Percentiles rank a stretch among this genome's conserved stretches.
Evolutionary conservation across 495 filamentous ascomycete genomes (phyloP).

Genomic region (Xylaria grammica): DNA sequence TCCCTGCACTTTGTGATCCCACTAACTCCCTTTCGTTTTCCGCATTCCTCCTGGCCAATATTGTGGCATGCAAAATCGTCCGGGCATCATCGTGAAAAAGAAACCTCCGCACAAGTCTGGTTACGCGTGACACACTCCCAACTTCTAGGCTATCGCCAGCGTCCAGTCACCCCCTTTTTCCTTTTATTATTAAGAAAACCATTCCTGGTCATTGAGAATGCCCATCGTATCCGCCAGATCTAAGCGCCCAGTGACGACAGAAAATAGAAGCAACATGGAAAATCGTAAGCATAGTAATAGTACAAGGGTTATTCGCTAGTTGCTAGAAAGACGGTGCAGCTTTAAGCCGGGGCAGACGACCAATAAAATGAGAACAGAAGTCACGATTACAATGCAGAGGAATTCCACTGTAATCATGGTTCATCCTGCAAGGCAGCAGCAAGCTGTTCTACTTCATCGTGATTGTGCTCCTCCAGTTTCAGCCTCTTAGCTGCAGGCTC

Average conservation of each 20-base stretch:
- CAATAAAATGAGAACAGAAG: background rate
- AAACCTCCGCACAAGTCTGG: background rate
- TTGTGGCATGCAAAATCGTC: conserved; percentile 10
- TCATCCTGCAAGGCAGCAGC: conserved; percentile 20
- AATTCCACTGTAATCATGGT: background rate
- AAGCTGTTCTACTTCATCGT: conserved; percentile 17
- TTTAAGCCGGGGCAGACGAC: background rate
- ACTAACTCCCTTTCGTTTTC: conserved; percentile 20
- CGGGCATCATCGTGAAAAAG: conserved; percentile 13
- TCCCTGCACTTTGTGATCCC: conserved; percentile 5
- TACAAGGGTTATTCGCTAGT: conserved; percentile 18
- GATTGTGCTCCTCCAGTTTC: conserved; percentile 24
- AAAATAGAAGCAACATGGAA: conserved; percentile 1
- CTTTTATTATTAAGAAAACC: conserved; percentile 21
- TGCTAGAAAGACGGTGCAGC: background rate
- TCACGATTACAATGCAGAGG: background rate
- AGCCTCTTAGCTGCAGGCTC: conserved; percentile 38
- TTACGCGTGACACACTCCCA: background rate
- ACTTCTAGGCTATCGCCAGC: background rate
- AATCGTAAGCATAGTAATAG: conserved; percentile 18
- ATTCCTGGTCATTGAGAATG: background rate
- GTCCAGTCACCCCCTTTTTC: conserved; percentile 3
- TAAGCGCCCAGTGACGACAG: conserved; percentile 6
- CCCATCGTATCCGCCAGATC: conserved; percentile 13
- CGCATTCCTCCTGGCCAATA: conserved; percentile 17